Evolutionary conservation across 805 yeast species (phyloP).

Genomic region (Yarrowia divulgata): DNA sequence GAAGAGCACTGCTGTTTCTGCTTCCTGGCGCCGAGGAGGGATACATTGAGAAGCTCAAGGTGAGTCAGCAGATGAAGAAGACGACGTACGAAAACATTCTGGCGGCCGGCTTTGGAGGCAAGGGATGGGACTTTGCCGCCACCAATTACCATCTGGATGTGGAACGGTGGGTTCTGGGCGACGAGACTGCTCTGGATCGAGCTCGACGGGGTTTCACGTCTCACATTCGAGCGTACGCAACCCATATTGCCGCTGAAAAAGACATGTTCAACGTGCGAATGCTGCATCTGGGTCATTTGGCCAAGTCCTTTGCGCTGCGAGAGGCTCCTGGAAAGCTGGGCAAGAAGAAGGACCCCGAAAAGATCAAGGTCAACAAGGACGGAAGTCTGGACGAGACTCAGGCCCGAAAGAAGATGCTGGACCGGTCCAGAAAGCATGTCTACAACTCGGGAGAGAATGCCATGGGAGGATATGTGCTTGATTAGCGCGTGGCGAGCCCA

Average conservation of each 20-base stretch:
- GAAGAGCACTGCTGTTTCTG: slow-evolving; percentile 77
- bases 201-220: slow-evolving; percentile 87
- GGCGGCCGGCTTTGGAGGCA: slow-evolving; percentile 53
- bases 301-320: slow-evolving; percentile 91
- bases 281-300: slow-evolving; percentile 93
- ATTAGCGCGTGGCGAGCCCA: no score
- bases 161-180: slow-evolving; percentile 86
- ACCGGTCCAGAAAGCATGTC: slow-evolving; percentile 17
- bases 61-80: slow-evolving; percentile 58
- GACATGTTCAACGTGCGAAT: slow-evolving; percentile 78
- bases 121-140: slow-evolving; percentile 86
- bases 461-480: slow-evolving; percentile 35
- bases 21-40: slow-evolving; percentile 91
- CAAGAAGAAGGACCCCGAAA: slow-evolving; percentile 37
- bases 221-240: slow-evolving; percentile 94
- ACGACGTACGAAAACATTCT: slow-evolving; percentile 48
- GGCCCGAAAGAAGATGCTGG: slow-evolving; percentile 31
- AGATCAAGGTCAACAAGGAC: slow-evolving; percentile 36
- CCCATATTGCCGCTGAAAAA: slow-evolving; percentile 85
- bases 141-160: slow-evolving; percentile 94
- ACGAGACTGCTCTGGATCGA: slow-evolving; percentile 61
- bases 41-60: slow-evolving; percentile 68
- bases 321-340: slow-evolving; percentile 91
- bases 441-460: slow-evolving; percentile 18
- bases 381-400: slow-evolving; percentile 31